Evolutionary conservation across 305 asterid genomes (phyloP).

Genomic region (Euphrasia arctica): DNA sequence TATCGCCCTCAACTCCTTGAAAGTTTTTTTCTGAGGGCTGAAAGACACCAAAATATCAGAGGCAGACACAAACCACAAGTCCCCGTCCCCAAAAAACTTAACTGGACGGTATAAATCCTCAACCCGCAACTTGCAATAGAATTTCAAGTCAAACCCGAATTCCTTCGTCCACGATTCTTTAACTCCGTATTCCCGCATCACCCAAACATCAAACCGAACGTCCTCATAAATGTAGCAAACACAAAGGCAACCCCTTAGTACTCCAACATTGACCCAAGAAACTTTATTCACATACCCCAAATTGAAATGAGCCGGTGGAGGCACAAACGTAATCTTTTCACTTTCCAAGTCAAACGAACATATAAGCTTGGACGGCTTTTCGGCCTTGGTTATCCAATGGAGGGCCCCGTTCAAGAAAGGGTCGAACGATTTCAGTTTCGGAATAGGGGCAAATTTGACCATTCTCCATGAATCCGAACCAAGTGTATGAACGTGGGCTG

Average conservation of each 20-base stretch:
- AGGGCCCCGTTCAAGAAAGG: slow-evolving; percentile 42
- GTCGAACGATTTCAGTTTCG: slow-evolving; percentile 36
- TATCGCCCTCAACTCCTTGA: slow-evolving; percentile 38
- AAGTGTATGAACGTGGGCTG: slow-evolving; percentile 39
- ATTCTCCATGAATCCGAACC: slow-evolving; percentile 54
- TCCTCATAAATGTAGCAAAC: slow-evolving; percentile 42
- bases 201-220: slow-evolving; percentile 45
- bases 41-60: slow-evolving; percentile 38
- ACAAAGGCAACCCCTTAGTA: slow-evolving; percentile 44
- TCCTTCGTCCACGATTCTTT: slow-evolving; percentile 48
- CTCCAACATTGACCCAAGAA: slow-evolving; percentile 44
- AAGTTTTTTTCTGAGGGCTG: slow-evolving; percentile 40
- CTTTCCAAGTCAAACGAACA: slow-evolving; percentile 43
- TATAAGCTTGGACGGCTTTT: slow-evolving; percentile 39
- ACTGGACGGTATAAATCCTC: slow-evolving; percentile 45
- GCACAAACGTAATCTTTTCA: slow-evolving; percentile 35
- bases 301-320: slow-evolving; percentile 42
- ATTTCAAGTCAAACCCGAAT: slow-evolving; percentile 40
- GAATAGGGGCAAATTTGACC: slow-evolving; percentile 32
- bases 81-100: slow-evolving; percentile 46
- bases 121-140: slow-evolving; percentile 40
- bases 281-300: slow-evolving; percentile 28
- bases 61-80: slow-evolving; percentile 44
- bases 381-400: slow-evolving; percentile 43
- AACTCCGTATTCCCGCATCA: slow-evolving; percentile 52